Percentiles rank a stretch among this genome's conserved stretches.
phyloP scores from a whole-genome alignment of 768 basidiomycete species.

The Xerocomus potaroensis region DNA sequence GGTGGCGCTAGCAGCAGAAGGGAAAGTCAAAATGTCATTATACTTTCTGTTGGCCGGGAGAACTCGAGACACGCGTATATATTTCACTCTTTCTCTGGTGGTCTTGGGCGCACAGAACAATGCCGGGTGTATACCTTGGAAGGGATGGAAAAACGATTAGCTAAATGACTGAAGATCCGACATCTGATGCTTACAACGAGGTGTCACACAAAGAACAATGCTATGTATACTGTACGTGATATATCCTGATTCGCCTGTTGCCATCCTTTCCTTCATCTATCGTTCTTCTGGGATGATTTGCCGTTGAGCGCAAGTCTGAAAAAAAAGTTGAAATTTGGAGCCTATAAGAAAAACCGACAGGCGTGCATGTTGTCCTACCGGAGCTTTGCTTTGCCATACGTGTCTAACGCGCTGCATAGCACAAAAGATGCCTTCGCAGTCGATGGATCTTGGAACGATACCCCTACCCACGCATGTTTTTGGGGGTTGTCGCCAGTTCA shows the following conservation, averaged over 20 bases:
- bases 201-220: too few species aligned
- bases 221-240: neutral
- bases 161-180: too few species aligned
- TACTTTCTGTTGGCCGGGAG: constrained; percentile 21
- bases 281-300: neutral
- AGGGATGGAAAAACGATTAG: too few species aligned
- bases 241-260: too few species aligned
- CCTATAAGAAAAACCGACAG: too few species aligned
- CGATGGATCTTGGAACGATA: constrained; percentile 18
- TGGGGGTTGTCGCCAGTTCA: too few species aligned
- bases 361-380: too few species aligned
- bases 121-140: too few species aligned
- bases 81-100: neutral
- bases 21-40: constrained; percentile 31
- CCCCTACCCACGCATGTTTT: too few species aligned
- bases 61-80: constrained; percentile 25
- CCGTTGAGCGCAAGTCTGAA: neutral
- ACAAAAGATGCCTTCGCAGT: constrained; percentile 12
- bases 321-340: too few species aligned
- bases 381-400: constrained; percentile 15
- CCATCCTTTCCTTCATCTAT: too few species aligned
- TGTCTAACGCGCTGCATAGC: constrained; percentile 14
- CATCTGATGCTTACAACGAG: too few species aligned
- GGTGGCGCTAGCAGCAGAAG: constrained; percentile 36
- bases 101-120: neutral